phyloP scores from a whole-genome alignment of 441 rosid genomes.

The Biscutella laevigata region DNA sequence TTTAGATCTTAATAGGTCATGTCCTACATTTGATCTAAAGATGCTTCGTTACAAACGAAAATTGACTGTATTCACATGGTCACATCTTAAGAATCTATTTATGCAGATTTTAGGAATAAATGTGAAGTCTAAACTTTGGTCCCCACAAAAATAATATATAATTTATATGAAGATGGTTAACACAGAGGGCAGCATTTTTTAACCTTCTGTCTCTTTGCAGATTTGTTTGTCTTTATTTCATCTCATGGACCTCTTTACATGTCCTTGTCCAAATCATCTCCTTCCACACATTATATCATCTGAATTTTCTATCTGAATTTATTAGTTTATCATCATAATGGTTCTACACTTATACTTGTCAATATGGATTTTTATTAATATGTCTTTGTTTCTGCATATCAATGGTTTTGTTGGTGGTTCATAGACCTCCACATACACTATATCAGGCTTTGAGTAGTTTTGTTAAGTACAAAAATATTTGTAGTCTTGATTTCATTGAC shows the following conservation, averaged over 20 bases:
- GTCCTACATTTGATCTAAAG: constrained; percentile 11
- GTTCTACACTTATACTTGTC: too few species aligned
- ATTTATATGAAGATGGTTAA: constrained; percentile 15
- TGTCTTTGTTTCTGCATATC: too few species aligned
- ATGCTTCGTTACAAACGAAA: constrained; percentile 17
- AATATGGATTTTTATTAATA: too few species aligned
- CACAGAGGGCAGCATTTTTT: constrained; percentile 25
- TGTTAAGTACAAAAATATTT: too few species aligned
- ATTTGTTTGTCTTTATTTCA: constrained; percentile 18
- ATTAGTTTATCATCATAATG: constrained; percentile 7
- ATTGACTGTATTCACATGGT: constrained; percentile 20
- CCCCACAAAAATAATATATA: constrained; percentile 4
- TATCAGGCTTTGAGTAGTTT: too few species aligned
- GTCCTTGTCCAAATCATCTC: constrained; percentile 25
- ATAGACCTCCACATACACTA: too few species aligned
- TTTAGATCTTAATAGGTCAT: constrained; percentile 9
- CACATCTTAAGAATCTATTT: constrained; percentile 20
- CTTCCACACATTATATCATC: constrained; percentile 23
- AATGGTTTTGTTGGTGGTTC: too few species aligned
- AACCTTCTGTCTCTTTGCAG: constrained; percentile 20
- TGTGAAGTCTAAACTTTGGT: constrained; percentile 23
- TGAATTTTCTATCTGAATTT: constrained; percentile 8
- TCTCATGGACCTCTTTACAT: constrained; percentile 20
- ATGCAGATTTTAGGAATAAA: constrained; percentile 19
- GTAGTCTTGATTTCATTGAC: constrained; percentile 13